Percentiles rank a stretch among this genome's conserved stretches.
phyloP scores from a whole-genome alignment of 2,329 filamentous ascomycete genomes.

The Fusarium caatingaense region DNA sequence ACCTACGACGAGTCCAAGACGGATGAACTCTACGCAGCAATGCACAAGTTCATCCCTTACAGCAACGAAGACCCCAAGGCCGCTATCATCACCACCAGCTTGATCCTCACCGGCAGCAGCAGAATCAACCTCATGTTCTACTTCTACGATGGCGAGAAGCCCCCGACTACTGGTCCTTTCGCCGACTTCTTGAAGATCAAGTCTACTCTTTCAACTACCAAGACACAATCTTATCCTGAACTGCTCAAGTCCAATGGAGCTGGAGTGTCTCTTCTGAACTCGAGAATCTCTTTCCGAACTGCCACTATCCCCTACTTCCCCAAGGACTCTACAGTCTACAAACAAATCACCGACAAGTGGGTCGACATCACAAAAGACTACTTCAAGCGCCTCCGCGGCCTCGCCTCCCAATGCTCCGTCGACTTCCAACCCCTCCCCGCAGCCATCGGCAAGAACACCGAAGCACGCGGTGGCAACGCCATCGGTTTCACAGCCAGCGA shows the following conservation, averaged over 20 bases:
- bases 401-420: constrained; percentile 25
- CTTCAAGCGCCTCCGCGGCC: constrained; percentile 3
- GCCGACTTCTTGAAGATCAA: constrained; percentile 25
- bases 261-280: constrained; percentile 19
- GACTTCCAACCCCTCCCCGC: constrained; percentile 23
- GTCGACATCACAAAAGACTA: neutral
- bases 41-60: constrained; percentile 22
- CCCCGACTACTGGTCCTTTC: constrained; percentile 18
- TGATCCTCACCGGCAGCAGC: neutral
- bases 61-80: constrained; percentile 20
- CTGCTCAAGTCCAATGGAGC: constrained; percentile 18
- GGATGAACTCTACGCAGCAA: constrained; percentile 12
- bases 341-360: constrained; percentile 12
- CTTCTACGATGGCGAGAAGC: constrained; percentile 21
- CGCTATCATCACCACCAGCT: neutral
- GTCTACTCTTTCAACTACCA: neutral
- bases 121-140: constrained; percentile 8
- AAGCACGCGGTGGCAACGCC: constrained; percentile 15
- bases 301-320: constrained; percentile 15
- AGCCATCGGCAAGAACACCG: constrained; percentile 6
- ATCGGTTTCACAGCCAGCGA: constrained; percentile 9
- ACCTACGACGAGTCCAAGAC: constrained; percentile 8
- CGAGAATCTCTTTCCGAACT: constrained; percentile 21
- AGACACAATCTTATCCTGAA: constrained; percentile 6
- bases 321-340: neutral